These are phyloP conservation scores for Verbena officinalis DNA, from an alignment of 257 asterid species.

Conservation along the genomic window DNA sequence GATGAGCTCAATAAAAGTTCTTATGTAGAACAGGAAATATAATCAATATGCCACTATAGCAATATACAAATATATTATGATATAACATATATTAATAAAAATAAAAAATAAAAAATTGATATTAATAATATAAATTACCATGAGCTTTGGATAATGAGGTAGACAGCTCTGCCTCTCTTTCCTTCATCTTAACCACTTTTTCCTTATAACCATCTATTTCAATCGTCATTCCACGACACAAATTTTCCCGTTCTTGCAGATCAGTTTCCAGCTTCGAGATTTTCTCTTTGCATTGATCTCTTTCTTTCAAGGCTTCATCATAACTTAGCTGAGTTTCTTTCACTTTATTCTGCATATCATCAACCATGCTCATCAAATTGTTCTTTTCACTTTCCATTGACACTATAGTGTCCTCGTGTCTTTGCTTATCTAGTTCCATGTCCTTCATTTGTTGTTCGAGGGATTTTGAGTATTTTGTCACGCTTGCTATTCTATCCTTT, in stretches of 20 bases:
- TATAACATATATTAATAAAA: too few relatives aligned
- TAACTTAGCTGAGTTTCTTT: slow-evolving; percentile 48
- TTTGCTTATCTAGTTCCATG: slow-evolving; percentile 52
- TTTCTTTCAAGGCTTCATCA: slow-evolving; percentile 56
- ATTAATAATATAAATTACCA: slow-evolving; percentile 53
- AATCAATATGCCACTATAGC: too few relatives aligned
- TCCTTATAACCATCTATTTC: slow-evolving; percentile 52
- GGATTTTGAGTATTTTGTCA: slow-evolving; percentile 44
- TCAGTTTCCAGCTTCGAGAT: slow-evolving; percentile 63
- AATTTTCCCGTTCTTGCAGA: slow-evolving; percentile 49
- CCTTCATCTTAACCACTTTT: slow-evolving; percentile 48
- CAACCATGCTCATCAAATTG: slow-evolving; percentile 40
- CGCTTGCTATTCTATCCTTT: slow-evolving; percentile 44
- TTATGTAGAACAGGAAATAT: too few relatives aligned
- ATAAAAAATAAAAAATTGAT: too few relatives aligned
- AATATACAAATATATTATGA: too few relatives aligned
- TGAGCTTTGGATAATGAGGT: slow-evolving; percentile 45
- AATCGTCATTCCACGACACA: slow-evolving; percentile 47
- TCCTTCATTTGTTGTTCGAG: slow-evolving; percentile 57
- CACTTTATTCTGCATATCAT: slow-evolving; percentile 54
- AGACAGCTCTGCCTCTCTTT: slow-evolving; percentile 62
- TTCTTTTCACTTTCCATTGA: slow-evolving; percentile 56
- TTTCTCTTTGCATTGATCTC: slow-evolving; percentile 50
- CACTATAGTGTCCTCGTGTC: slow-evolving; percentile 47
- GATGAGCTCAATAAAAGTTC: too few relatives aligned